Conservation (phyloP, 345 rosid species). For the Dipteronia dyeriana region DNA sequence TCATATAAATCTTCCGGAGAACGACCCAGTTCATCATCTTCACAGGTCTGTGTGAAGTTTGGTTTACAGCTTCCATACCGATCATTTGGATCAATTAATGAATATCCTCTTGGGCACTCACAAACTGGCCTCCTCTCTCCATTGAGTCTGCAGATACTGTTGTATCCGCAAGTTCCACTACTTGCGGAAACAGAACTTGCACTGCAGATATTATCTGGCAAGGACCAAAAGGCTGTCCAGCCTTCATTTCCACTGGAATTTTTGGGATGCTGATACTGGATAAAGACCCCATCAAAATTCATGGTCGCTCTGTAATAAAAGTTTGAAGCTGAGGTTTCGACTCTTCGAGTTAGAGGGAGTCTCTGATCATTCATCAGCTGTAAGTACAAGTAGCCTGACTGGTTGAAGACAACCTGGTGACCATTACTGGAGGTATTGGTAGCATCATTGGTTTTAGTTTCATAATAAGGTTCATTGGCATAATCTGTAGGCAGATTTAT, state of each 20-base stretch:
- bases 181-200: background rate
- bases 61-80: constrained; percentile 19
- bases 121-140: constrained; percentile 17
- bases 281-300: constrained; percentile 23
- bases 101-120: constrained; percentile 15
- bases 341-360: background rate
- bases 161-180: constrained; percentile 24
- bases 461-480: constrained; percentile 9
- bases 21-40: constrained; percentile 1
- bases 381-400: constrained; percentile 14
- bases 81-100: constrained; percentile 11
- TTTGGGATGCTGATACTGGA: constrained; percentile 2
- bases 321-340: background rate
- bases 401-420: constrained; percentile 3
- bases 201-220: constrained; percentile 17
- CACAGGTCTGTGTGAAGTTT: constrained; percentile 15
- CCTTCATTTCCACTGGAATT: constrained; percentile 10
- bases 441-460: background rate
- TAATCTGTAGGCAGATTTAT: constrained; percentile 7
- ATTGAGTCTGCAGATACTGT: constrained; percentile 11
- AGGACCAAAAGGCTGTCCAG: constrained; percentile 16
- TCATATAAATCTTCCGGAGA: constrained; percentile 20
- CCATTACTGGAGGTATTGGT: background rate
- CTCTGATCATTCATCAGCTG: background rate
- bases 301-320: constrained; percentile 12